Evolutionary conservation across 2,329 filamentous ascomycete genomes (phyloP).

Genomic region (Colletotrichum lindemuthianum): DNA sequence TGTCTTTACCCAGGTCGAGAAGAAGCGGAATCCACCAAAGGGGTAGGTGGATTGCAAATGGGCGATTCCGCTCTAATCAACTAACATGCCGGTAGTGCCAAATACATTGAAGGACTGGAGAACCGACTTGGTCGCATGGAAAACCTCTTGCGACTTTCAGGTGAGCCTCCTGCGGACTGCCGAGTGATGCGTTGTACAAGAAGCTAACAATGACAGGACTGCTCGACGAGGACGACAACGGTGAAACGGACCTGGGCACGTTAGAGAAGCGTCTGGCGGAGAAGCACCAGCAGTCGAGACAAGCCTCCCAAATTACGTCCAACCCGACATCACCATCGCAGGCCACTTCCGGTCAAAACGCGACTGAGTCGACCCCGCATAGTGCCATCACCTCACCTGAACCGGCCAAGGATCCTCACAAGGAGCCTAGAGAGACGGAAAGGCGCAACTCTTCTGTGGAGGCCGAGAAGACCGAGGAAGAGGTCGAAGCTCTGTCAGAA

Average conservation of each 20-base stretch:
- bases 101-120: constrained; percentile 97
- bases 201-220: constrained; percentile 64
- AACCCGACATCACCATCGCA: constrained; percentile 64
- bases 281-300: constrained; percentile 62
- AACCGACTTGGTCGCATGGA: constrained; percentile 97
- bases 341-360: constrained; percentile 54
- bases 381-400: constrained; percentile 66
- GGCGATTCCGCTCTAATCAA: not conserved
- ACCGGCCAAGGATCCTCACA: constrained; percentile 51
- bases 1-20: constrained; percentile 97
- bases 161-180: constrained; percentile 45
- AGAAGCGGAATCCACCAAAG: constrained; percentile 97
- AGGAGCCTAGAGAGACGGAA: constrained; percentile 47
- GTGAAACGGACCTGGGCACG: constrained; percentile 86
- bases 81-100: constrained; percentile 69
- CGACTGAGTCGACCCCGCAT: constrained; percentile 57
- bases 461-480: constrained; percentile 65
- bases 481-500: constrained; percentile 90
- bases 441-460: constrained; percentile 51
- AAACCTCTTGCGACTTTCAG: constrained; percentile 85
- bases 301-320: constrained; percentile 59
- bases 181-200: not conserved
- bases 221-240: constrained; percentile 85
- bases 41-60: constrained; percentile 68
- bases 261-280: constrained; percentile 80